A percentile compares a stretch with the other conserved stretches of the same genome.
Conservation (phyloP, 192 early-diverging fungal genomes). For the Podila epigama region DNA sequence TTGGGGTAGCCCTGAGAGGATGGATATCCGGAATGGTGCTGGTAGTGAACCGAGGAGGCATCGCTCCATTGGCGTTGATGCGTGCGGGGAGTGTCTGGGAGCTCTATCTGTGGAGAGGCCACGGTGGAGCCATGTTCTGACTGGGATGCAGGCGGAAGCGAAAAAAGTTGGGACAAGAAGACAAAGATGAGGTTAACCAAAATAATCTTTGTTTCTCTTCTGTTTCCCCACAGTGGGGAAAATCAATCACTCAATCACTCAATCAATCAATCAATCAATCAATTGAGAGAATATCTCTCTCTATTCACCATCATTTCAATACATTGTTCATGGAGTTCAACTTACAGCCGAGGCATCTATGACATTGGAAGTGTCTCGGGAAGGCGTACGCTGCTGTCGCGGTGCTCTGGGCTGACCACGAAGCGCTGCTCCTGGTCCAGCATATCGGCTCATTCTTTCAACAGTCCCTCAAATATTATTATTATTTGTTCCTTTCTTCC, state of each 20-base stretch:
- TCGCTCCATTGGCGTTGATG: slow-evolving; percentile 47
- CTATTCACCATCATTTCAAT: no score
- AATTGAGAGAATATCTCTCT: no score
- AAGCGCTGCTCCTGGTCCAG: slow-evolving; percentile 44
- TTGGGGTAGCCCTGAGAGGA: slow-evolving; percentile 15
- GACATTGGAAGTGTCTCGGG: slow-evolving; percentile 1
- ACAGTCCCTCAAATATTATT: no score
- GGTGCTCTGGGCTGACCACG: slow-evolving; percentile 40
- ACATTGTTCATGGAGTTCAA: no score
- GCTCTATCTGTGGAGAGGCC: background rate
- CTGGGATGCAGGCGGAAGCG: no score
- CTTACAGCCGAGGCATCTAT: background rate
- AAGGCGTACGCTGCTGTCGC: slow-evolving; percentile 15
- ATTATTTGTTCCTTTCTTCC: no score
- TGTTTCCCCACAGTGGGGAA: no score
- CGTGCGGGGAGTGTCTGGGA: background rate
- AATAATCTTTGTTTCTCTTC: no score
- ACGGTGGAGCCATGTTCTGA: background rate
- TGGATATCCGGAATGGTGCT: slow-evolving; percentile 1
- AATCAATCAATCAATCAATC: no score
- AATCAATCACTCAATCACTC: no score
- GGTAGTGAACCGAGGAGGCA: slow-evolving; percentile 21
- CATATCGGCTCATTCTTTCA: slow-evolving; percentile 27
- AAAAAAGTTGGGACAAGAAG: no score
- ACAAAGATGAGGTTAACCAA: no score